Conservation (phyloP, 352 stramenopile genomes). For the Elongisporangium senticosum region DNA sequence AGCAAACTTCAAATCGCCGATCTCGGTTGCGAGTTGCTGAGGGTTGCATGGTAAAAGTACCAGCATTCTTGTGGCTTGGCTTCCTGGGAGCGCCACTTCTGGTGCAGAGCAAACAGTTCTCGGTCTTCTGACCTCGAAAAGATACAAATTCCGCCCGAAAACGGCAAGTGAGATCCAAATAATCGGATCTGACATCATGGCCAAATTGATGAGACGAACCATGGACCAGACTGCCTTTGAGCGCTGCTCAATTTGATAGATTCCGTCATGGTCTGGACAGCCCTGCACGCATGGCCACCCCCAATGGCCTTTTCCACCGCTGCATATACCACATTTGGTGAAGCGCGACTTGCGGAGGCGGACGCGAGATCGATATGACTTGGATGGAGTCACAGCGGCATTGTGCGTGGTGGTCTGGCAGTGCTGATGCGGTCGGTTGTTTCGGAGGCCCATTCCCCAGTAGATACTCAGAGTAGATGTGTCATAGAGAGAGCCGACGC, state of each 20-base stretch:
- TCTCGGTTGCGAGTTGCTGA: neutral
- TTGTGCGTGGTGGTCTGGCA: neutral
- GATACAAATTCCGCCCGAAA: no score
- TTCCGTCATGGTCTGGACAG: neutral
- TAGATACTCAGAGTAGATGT: neutral
- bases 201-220: no score
- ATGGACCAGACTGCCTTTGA: neutral
- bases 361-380: neutral
- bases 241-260: neutral
- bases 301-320: neutral
- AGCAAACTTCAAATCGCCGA: neutral
- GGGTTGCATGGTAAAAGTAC: neutral
- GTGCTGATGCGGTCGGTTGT: neutral
- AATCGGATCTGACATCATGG: no score
- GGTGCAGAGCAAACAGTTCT: neutral
- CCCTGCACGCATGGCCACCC: neutral
- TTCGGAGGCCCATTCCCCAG: neutral
- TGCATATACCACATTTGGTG: neutral
- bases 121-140: neutral
- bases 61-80: neutral
- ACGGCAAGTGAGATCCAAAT: no score
- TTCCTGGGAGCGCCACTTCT: neutral
- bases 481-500: neutral
- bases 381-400: neutral
- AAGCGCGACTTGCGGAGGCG: neutral